A percentile compares a stretch with the other conserved stretches of the same genome.
Conservation (phyloP, 108 stramenopile genomes). For the Stephanodiscus triporus region DNA sequence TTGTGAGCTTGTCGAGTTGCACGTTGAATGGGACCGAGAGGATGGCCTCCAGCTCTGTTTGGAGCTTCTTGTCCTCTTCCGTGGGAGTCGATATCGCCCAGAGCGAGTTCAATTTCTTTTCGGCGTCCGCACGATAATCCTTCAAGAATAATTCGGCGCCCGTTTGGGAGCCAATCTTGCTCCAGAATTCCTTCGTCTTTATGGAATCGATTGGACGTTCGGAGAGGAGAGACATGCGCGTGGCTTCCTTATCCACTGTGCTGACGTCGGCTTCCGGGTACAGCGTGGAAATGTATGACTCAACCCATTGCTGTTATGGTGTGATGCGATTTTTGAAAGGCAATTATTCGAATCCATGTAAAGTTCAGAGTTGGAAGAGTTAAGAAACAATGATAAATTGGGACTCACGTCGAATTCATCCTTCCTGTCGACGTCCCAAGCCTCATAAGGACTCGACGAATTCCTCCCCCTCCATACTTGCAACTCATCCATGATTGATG, state of each 20-base stretch:
- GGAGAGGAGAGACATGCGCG: conserved; percentile 70
- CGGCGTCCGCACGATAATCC: conserved; percentile 36
- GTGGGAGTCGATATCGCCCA: conserved; percentile 10
- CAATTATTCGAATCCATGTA: not conserved
- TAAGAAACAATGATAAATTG: not conserved
- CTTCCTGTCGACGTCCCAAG: conserved; percentile 65
- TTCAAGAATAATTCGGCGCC: conserved; percentile 70
- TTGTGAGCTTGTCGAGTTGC: conserved; percentile 69
- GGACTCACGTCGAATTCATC: conserved; percentile 68
- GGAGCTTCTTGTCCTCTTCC: conserved; percentile 23
- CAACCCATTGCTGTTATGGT: conserved; percentile 65
- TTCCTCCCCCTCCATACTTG: conserved; percentile 76
- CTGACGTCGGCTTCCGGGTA: conserved; percentile 53
- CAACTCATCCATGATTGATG: conserved; percentile 65
- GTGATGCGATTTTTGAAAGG: too few species aligned
- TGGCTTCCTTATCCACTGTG: conserved; percentile 73
- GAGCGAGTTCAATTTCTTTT: conserved; percentile 35
- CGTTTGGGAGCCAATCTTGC: conserved; percentile 57
- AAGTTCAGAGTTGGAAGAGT: too few species aligned
- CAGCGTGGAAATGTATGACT: conserved; percentile 60
- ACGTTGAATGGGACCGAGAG: conserved; percentile 57
- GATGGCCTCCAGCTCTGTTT: conserved; percentile 52
- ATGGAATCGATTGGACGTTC: conserved; percentile 59
- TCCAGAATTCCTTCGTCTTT: conserved; percentile 75
- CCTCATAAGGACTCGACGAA: conserved; percentile 57